Conservation (phyloP, 176 grass and related monocot species). For the Phoenix dactylifera region DNA sequence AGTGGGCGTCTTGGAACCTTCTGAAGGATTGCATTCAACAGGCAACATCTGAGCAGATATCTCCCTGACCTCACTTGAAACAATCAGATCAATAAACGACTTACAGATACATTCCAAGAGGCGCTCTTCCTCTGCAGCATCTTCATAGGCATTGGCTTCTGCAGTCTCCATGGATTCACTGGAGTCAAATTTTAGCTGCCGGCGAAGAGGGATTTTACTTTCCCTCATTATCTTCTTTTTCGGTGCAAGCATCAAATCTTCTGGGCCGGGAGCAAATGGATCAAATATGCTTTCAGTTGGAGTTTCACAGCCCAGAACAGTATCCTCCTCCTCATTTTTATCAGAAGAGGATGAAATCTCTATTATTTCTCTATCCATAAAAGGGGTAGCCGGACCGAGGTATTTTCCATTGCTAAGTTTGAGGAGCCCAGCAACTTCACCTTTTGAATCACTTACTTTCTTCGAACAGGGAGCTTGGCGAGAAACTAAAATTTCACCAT, state of each 20-base stretch:
- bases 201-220: neutral
- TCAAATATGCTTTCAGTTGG: conserved; percentile 22
- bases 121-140: conserved; percentile 10
- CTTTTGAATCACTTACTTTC: conserved; percentile 15
- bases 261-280: conserved; percentile 21
- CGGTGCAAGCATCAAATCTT: conserved; percentile 15
- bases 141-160: conserved; percentile 18
- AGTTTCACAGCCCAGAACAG: conserved; percentile 15
- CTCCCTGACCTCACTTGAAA: conserved; percentile 30
- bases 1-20: conserved; percentile 34
- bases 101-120: conserved; percentile 25
- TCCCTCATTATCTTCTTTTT: conserved; percentile 22
- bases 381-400: conserved; percentile 1
- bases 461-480: conserved; percentile 11
- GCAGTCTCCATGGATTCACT: conserved; percentile 22
- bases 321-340: neutral
- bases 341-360: conserved; percentile 13
- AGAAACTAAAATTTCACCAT: neutral
- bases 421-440: conserved; percentile 1
- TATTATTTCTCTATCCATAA: conserved; percentile 13
- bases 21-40: conserved; percentile 6
- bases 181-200: conserved; percentile 15
- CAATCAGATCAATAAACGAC: conserved; percentile 26
- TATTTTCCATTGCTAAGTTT: conserved; percentile 12
- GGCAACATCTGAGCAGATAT: conserved; percentile 3